Conservation (phyloP, 371 early-diverging fungal species). For the Mucor saturninus region DNA sequence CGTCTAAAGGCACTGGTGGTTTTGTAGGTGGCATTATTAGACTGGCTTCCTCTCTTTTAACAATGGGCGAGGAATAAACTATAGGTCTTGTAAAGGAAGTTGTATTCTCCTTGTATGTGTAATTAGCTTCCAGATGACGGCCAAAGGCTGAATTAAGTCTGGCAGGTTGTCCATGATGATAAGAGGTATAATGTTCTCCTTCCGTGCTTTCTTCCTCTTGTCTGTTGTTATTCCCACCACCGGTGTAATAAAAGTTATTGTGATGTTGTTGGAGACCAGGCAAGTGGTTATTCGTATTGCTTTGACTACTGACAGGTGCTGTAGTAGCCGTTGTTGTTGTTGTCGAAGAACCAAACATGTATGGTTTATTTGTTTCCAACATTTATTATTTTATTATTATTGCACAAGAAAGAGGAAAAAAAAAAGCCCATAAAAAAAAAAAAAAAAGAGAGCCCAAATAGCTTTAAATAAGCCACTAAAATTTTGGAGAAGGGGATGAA, state of each 20-base stretch:
- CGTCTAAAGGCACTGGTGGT: background rate
- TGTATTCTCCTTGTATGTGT: constrained; percentile 11
- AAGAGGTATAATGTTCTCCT: background rate
- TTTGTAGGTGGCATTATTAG: background rate
- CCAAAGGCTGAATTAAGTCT: constrained; percentile 17
- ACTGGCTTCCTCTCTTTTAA: constrained; percentile 8
- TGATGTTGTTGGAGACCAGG: constrained; percentile 2
- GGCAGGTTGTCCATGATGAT: constrained; percentile 5
- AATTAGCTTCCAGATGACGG: constrained; percentile 10
- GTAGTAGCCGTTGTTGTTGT: constrained; percentile 8
- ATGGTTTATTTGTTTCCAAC: constrained; percentile 32
- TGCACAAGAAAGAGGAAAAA: background rate
- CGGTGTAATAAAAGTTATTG: background rate
- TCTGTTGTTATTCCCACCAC: background rate
- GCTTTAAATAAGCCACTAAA: background rate
- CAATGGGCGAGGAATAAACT: background rate
- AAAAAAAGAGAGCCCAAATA: background rate
- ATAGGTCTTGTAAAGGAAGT: background rate
- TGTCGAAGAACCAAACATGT: constrained; percentile 26
- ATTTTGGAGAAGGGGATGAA: background rate
- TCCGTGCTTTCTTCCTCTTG: constrained; percentile 12
- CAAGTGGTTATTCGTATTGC: background rate
- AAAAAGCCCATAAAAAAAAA: constrained; percentile 7
- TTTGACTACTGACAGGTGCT: background rate
- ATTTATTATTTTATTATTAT: constrained; percentile 12